Conservation (phyloP, 129 eudicot genomes). For the Heracleum sosnowskyi region DNA sequence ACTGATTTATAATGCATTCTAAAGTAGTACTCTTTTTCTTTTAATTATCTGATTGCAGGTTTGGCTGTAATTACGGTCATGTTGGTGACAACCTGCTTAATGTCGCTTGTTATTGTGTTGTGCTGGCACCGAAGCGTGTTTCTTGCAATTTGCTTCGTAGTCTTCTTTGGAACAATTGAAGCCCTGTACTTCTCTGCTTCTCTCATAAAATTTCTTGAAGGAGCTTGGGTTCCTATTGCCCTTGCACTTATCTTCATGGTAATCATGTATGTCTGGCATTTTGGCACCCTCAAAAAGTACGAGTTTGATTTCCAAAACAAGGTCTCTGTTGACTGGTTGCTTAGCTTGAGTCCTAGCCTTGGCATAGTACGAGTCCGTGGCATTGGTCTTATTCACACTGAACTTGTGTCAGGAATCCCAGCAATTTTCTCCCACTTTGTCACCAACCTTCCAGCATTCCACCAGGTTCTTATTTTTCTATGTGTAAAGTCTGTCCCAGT, state of each 20-base stretch:
- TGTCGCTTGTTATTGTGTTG: slow-evolving; percentile 80
- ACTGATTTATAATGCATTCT: neutral
- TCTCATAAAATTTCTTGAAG: slow-evolving; percentile 86
- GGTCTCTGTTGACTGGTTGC: slow-evolving; percentile 94
- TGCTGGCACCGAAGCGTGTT: slow-evolving; percentile 77
- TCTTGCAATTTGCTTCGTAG: slow-evolving; percentile 58
- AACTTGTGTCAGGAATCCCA: slow-evolving; percentile 90
- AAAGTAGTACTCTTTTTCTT: neutral
- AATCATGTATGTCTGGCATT: slow-evolving; percentile 88
- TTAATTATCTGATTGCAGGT: slow-evolving; percentile 42
- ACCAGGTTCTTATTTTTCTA: slow-evolving; percentile 78
- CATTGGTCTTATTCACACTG: slow-evolving; percentile 91
- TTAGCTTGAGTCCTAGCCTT: slow-evolving; percentile 73
- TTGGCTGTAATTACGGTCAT: slow-evolving; percentile 94
- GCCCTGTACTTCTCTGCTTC: slow-evolving; percentile 93
- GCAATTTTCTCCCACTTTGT: slow-evolving; percentile 95
- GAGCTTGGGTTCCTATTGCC: slow-evolving; percentile 96
- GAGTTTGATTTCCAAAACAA: slow-evolving; percentile 91
- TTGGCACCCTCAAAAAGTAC: slow-evolving; percentile 68
- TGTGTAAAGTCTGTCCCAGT: slow-evolving; percentile 85
- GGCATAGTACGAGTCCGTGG: slow-evolving; percentile 93
- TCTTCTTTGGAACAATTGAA: slow-evolving; percentile 81
- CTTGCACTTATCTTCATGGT: slow-evolving; percentile 74
- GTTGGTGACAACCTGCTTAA: slow-evolving; percentile 95
- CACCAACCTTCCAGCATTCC: slow-evolving; percentile 98